A percentile compares a stretch with the other conserved stretches of the same genome.
These are phyloP conservation scores for Trichoderma afroharzianum DNA, from an alignment of 2,329 filamentous ascomycete genomes.

Conservation along the genomic window DNA sequence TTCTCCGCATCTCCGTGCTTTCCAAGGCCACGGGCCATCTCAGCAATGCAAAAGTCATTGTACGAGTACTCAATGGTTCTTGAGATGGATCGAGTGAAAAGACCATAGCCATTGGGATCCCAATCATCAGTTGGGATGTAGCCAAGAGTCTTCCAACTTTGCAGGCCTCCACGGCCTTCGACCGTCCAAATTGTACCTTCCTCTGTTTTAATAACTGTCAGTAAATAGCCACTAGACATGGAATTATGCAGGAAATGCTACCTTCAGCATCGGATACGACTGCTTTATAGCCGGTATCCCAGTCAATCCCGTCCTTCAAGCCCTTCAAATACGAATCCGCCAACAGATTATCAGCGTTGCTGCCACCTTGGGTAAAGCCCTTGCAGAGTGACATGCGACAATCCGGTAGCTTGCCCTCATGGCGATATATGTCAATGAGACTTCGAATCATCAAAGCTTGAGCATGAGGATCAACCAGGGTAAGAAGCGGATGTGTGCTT, in stretches of 20 bases:
- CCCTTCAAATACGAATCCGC: conserved; percentile 70
- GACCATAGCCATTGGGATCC: conserved; percentile 60
- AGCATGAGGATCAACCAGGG: conserved; percentile 63
- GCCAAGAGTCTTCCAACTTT: conserved; percentile 66
- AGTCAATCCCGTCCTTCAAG: conserved; percentile 60
- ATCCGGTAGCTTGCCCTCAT: conserved; percentile 68
- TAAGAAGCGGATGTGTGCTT: conserved; percentile 67
- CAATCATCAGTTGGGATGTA: conserved; percentile 70
- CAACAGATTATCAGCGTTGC: conserved; percentile 69
- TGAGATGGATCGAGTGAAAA: conserved; percentile 65
- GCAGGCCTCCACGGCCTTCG: conserved; percentile 67
- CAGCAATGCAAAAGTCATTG: conserved; percentile 69
- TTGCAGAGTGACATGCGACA: conserved; percentile 75
- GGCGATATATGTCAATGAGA: conserved; percentile 67
- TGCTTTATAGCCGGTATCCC: conserved; percentile 68
- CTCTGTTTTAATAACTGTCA: conserved; percentile 17
- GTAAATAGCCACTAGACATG: too few relatives aligned
- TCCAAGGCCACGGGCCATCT: conserved; percentile 57
- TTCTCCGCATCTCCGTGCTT: conserved; percentile 51
- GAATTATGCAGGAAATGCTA: conserved; percentile 39
- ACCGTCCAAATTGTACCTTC: conserved; percentile 62
- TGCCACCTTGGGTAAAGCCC: conserved; percentile 72
- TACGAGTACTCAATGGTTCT: conserved; percentile 78
- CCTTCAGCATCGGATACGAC: conserved; percentile 68
- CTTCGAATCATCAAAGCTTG: conserved; percentile 68